These are phyloP conservation scores for Microdochium nivale DNA, from an alignment of 2,329 filamentous ascomycete species.

Conservation along the genomic window DNA sequence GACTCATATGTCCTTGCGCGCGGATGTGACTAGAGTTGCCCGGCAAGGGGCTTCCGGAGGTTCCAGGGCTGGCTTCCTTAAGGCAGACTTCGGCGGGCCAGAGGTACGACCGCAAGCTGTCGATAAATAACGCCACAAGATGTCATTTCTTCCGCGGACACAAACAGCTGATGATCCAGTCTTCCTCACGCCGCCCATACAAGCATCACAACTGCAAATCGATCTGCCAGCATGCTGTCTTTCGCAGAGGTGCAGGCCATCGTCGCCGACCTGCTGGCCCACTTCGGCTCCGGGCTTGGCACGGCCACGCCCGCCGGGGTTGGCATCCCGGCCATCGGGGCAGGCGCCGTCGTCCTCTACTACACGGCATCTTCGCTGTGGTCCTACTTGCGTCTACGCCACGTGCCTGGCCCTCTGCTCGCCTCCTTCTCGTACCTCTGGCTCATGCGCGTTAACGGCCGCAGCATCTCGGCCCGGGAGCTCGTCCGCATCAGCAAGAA, in stretches of 20 bases:
- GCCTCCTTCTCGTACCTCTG: constrained; percentile 10
- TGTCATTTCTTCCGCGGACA: too few relatives aligned
- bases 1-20: too few relatives aligned
- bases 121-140: too few relatives aligned
- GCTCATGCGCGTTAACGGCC: constrained; percentile 2
- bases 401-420: constrained; percentile 9
- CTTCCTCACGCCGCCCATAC: too few relatives aligned
- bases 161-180: too few relatives aligned
- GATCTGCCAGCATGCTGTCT: not conserved
- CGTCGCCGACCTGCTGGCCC: not conserved
- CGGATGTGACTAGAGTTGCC: too few relatives aligned
- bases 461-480: not conserved
- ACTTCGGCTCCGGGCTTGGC: not conserved
- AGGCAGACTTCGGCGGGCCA: too few relatives aligned
- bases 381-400: constrained; percentile 10
- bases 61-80: too few relatives aligned
- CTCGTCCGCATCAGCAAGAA: constrained; percentile 1
- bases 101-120: too few relatives aligned
- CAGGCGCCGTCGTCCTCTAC: not conserved
- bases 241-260: too few relatives aligned
- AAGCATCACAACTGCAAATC: too few relatives aligned
- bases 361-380: constrained; percentile 2
- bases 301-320: not conserved
- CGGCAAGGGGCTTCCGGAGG: too few relatives aligned
- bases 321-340: not conserved